phyloP scores from a whole-genome alignment of 169 alveolate species.

The Eimeria brunetti region DNA sequence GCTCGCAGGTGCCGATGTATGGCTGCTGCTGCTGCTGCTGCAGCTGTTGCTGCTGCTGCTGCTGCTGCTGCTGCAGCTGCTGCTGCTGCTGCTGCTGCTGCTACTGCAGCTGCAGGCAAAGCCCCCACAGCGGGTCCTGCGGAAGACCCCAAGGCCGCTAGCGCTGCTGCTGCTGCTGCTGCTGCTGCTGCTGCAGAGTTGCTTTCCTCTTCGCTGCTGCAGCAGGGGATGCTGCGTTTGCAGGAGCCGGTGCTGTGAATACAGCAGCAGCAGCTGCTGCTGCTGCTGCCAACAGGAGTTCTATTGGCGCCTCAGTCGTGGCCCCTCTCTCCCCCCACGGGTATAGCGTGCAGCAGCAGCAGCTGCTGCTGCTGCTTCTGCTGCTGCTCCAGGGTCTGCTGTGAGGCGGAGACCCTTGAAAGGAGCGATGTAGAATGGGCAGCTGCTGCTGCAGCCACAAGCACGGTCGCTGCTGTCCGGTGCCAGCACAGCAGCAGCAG shows the following conservation, averaged over 20 bases:
- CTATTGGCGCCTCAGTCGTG: neutral
- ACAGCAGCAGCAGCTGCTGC: slow-evolving; percentile 30
- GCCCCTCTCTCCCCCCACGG: slow-evolving; percentile 10
- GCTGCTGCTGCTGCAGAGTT: slow-evolving; percentile 20
- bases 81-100: slow-evolving; percentile 6
- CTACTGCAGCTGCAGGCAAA: neutral
- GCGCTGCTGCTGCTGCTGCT: slow-evolving; percentile 52
- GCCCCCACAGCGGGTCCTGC: neutral
- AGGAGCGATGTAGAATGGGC: neutral
- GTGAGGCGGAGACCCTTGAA: slow-evolving; percentile 18
- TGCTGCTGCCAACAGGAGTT: neutral
- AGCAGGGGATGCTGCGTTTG: neutral
- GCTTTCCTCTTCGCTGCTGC: neutral
- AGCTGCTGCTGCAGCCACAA: slow-evolving; percentile 24
- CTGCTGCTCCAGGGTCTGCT: slow-evolving; percentile 25
- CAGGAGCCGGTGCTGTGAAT: neutral
- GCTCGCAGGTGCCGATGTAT: neutral
- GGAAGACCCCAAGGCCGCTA: neutral
- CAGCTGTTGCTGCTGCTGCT: slow-evolving; percentile 16
- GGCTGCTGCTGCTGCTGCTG: too few species aligned
- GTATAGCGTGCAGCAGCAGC: slow-evolving; percentile 56
- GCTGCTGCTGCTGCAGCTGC: slow-evolving; percentile 20
- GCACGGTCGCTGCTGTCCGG: slow-evolving; percentile 63
- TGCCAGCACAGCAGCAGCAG: slow-evolving; percentile 18
- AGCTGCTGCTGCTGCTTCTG: slow-evolving; percentile 54